These are phyloP conservation scores for Colletotrichum musicola DNA, from an alignment of 2,329 filamentous ascomycete genomes.

Conservation along the genomic window DNA sequence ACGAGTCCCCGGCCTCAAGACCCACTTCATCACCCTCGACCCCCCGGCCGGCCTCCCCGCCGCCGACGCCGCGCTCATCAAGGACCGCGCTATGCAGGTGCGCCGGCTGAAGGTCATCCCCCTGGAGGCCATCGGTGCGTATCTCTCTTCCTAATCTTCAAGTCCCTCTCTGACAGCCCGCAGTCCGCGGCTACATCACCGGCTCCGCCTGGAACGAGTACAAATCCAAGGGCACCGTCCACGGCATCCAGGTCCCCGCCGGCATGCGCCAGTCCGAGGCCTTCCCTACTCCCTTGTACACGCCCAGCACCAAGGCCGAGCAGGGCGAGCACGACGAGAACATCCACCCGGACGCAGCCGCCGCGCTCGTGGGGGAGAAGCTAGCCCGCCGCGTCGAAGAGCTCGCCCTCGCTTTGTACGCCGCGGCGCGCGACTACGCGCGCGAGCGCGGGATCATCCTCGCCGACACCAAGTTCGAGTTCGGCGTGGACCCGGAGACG, in stretches of 20 bases:
- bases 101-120: constrained; percentile 80
- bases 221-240: constrained; percentile 78
- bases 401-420: constrained; percentile 75
- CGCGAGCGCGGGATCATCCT: constrained; percentile 78
- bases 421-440: constrained; percentile 72
- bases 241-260: constrained; percentile 77
- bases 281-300: constrained; percentile 75
- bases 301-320: constrained; percentile 88
- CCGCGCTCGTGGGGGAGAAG: constrained; percentile 72
- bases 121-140: constrained; percentile 76
- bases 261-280: constrained; percentile 79
- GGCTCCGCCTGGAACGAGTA: constrained; percentile 88
- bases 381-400: constrained; percentile 75
- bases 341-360: constrained; percentile 78
- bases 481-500: constrained; percentile 74
- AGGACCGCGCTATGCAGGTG: constrained; percentile 82
- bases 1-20: constrained; percentile 61
- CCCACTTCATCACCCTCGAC: constrained; percentile 64
- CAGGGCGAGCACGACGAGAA: constrained; percentile 86
- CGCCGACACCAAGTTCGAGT: constrained; percentile 73
- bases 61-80: constrained; percentile 64
- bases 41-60: constrained; percentile 51
- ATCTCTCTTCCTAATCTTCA: no score
- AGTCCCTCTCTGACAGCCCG: background rate
- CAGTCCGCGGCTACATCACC: constrained; percentile 88